Conservation (phyloP, 2,329 filamentous ascomycete genomes). For the Colletotrichum cereale region DNA sequence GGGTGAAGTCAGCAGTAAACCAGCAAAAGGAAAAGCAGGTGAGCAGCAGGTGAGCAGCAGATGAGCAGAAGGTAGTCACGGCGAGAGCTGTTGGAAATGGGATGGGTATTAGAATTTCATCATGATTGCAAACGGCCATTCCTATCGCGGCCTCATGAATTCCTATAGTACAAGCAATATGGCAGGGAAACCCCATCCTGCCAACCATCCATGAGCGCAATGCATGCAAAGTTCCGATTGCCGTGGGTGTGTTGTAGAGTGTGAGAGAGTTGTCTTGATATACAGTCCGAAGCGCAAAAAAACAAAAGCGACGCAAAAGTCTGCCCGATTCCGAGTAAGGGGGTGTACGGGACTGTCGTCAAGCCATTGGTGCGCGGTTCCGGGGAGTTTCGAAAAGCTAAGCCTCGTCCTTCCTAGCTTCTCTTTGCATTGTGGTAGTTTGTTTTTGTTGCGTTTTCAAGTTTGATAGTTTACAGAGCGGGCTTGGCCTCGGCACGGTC, state of each 20-base stretch:
- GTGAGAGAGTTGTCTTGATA: constrained; percentile 37
- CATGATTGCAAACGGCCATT: constrained; percentile 38
- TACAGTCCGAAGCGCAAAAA: constrained; percentile 35
- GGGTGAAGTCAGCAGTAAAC: not conserved
- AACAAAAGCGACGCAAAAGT: constrained; percentile 7
- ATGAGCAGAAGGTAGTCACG: not conserved
- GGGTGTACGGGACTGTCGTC: constrained; percentile 4
- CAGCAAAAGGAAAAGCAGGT: not conserved
- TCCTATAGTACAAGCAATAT: constrained; percentile 40
- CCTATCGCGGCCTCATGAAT: constrained; percentile 37
- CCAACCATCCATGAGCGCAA: constrained; percentile 39
- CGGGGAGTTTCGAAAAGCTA: constrained; percentile 7
- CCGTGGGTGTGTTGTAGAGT: constrained; percentile 26
- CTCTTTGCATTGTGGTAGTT: constrained; percentile 28
- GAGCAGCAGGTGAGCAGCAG: not conserved
- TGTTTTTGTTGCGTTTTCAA: constrained; percentile 40
- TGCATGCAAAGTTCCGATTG: constrained; percentile 38
- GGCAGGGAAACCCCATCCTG: constrained; percentile 39
- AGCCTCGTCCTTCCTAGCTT: constrained; percentile 32
- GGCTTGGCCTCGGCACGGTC: constrained; percentile 61
- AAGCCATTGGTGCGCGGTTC: constrained; percentile 8
- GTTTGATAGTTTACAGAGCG: constrained; percentile 57
- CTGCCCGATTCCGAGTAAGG: constrained; percentile 13
- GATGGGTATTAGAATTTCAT: constrained; percentile 35
- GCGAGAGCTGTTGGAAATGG: not conserved